Evolutionary conservation across 352 stramenopile genomes (phyloP), one percentile per base, ranked within the genome.

Genomic region (Phytopythium montanum): DNA sequence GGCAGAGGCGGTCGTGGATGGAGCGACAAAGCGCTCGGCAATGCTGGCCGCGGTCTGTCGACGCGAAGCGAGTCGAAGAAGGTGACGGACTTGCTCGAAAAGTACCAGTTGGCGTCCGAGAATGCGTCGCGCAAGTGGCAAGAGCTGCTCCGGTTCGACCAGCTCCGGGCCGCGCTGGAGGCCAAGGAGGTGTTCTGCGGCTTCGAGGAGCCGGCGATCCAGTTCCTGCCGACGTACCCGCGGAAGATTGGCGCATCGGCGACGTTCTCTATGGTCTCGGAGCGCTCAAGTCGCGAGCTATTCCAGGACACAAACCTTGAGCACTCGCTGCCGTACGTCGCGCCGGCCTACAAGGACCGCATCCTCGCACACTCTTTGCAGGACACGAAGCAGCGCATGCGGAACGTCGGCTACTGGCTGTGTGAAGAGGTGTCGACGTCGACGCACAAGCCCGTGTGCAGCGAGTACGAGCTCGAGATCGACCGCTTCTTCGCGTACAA

Each of bases 171-270:
- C 4, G 81, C 76, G 2, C 86, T 95, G 12, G 84, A 94, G 45
- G 76, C 75, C 1, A 94, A 94, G 33, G 86, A 95, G 52, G 77
- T 92, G 13, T 88, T 95, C n/a, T 92, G 79, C 52, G 86, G 86
- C 0, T 95, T 95, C 52, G 80, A 94, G 59, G 84, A 95, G 36
- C 82, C 86, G 34, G 55, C 70, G 0, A 94, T 95, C 50, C 61
- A 60, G 5, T 95, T 95, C 49, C 34, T 94, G 21, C 86, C 86
- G 13, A 85, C 84, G 1, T 94, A 79, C 51, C 86, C 86, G 36
- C 80, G 86, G 13, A 76, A 81, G 48, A 63, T 88, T 21, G 84
- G 79, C 12, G 62, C 68, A 0, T 66, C 70, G 16, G 86, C 81
- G 23, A 74, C 76, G 14, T 95, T 90, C 38, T 87, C 79, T 2